A percentile compares a stretch with the other conserved stretches of the same genome.
Evolutionary conservation across 2,329 filamentous ascomycete genomes (phyloP).

Genomic region (Setomelanomma holmii): DNA sequence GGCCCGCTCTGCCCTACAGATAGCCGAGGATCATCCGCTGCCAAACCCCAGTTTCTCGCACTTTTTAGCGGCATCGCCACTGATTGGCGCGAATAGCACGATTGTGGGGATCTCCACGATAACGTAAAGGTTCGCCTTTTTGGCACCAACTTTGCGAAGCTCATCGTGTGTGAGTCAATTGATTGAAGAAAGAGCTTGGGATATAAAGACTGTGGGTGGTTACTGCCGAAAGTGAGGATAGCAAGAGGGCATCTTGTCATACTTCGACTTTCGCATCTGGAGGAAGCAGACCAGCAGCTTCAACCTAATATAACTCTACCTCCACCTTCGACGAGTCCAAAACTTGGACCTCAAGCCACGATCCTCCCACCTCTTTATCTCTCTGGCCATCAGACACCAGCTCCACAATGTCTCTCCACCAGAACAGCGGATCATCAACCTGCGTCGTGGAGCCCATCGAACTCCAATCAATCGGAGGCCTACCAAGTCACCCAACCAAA

Average conservation of each 20-base stretch:
- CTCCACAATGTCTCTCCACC: constrained; percentile 28
- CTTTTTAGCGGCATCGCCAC: neutral
- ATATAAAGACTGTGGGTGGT: neutral
- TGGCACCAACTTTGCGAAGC: too few relatives aligned
- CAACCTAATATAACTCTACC: too few relatives aligned
- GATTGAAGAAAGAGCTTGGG: neutral
- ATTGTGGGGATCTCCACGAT: constrained; percentile 8
- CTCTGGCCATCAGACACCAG: too few relatives aligned
- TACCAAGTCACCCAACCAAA: constrained; percentile 29
- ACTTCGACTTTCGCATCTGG: neutral
- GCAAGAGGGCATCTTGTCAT: neutral
- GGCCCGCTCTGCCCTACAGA: constrained; percentile 5
- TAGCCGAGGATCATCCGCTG: constrained; percentile 12
- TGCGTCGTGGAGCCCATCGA: constrained; percentile 42
- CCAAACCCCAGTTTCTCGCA: constrained; percentile 3
- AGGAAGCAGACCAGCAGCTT: too few relatives aligned
- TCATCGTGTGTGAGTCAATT: neutral
- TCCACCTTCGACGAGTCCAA: too few relatives aligned
- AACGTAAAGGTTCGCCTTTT: too few relatives aligned
- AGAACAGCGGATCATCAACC: constrained; percentile 45
- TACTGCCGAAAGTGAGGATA: neutral
- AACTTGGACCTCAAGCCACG: too few relatives aligned
- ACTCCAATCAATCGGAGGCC: constrained; percentile 40
- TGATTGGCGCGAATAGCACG: constrained; percentile 4
- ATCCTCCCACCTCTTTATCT: too few relatives aligned